Percentiles rank a stretch among this genome's conserved stretches.
These are phyloP conservation scores for Parathielavia appendiculata DNA, from an alignment of 495 filamentous ascomycete genomes.

Conservation along the genomic window DNA sequence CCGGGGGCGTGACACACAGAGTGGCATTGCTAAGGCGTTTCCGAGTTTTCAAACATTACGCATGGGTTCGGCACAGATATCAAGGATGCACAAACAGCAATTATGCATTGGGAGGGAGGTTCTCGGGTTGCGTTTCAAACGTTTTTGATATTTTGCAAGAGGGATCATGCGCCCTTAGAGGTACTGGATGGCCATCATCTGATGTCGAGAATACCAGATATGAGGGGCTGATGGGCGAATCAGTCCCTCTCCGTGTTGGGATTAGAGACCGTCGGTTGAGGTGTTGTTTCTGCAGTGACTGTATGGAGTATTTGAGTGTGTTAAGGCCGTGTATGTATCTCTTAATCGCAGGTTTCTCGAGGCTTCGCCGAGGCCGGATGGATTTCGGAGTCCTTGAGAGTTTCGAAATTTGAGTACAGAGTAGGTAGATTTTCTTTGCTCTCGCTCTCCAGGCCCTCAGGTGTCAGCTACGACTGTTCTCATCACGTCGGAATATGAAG, in stretches of 20 bases:
- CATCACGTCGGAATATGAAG: too few relatives aligned
- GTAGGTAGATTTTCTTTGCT: too few relatives aligned
- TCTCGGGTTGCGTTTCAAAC: neutral
- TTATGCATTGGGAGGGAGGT: conserved; percentile 12
- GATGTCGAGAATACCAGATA: conserved; percentile 1
- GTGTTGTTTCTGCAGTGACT: neutral
- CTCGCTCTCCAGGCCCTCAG: too few relatives aligned
- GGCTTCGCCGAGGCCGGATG: too few relatives aligned
- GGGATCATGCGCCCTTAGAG: neutral
- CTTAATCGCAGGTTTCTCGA: neutral
- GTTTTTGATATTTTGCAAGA: neutral
- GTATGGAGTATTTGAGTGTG: neutral
- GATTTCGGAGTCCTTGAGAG: too few relatives aligned
- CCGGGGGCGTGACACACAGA: neutral
- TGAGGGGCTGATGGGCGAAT: neutral
- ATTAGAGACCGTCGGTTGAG: conserved; percentile 6
- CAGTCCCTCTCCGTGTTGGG: neutral
- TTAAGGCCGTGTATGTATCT: neutral
- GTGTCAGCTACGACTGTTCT: too few relatives aligned
- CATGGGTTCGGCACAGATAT: conserved; percentile 14
- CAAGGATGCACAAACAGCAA: neutral
- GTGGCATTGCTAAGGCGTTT: conserved; percentile 31
- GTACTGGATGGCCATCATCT: neutral
- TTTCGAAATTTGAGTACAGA: too few relatives aligned
- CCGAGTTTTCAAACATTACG: conserved; percentile 5